phyloP scores from a whole-genome alignment of 495 filamentous ascomycete species.

The Xylaria nigripes region DNA sequence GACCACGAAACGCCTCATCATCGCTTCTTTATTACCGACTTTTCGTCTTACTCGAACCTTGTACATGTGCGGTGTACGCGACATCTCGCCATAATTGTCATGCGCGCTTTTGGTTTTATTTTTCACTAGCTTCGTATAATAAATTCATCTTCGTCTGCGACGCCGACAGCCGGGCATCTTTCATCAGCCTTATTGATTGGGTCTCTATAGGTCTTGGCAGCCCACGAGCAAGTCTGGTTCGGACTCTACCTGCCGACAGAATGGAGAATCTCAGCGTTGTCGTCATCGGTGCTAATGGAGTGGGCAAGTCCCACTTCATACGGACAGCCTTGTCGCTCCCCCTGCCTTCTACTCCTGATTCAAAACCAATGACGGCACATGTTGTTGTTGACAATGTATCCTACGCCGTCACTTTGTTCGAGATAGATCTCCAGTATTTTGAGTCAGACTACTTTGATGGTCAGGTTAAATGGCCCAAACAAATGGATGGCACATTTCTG shows the following conservation, averaged over 20 bases:
- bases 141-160: slow-evolving; percentile 10
- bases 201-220: neutral
- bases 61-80: neutral
- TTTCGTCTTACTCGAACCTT: neutral
- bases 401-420: slow-evolving; percentile 74
- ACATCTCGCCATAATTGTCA: neutral
- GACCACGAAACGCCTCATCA: neutral
- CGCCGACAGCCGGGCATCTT: slow-evolving; percentile 3
- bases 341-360: slow-evolving; percentile 44
- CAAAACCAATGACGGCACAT: slow-evolving; percentile 53
- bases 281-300: slow-evolving; percentile 69
- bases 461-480: slow-evolving; percentile 70
- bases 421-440: slow-evolving; percentile 61
- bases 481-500: slow-evolving; percentile 54
- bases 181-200: neutral
- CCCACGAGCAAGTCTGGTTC: slow-evolving; percentile 2
- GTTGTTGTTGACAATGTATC: slow-evolving; percentile 69
- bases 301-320: slow-evolving; percentile 88
- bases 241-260: slow-evolving; percentile 3
- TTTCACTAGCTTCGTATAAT: slow-evolving; percentile 5
- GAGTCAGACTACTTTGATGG: slow-evolving; percentile 55
- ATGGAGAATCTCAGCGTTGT: slow-evolving; percentile 75
- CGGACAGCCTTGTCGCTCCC: slow-evolving; percentile 66
- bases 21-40: neutral
- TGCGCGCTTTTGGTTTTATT: neutral